Base-by-base conservation (phyloP, 2,329 filamentous ascomycete genomes). In the Ophioceras dolichostomum region DNA sequence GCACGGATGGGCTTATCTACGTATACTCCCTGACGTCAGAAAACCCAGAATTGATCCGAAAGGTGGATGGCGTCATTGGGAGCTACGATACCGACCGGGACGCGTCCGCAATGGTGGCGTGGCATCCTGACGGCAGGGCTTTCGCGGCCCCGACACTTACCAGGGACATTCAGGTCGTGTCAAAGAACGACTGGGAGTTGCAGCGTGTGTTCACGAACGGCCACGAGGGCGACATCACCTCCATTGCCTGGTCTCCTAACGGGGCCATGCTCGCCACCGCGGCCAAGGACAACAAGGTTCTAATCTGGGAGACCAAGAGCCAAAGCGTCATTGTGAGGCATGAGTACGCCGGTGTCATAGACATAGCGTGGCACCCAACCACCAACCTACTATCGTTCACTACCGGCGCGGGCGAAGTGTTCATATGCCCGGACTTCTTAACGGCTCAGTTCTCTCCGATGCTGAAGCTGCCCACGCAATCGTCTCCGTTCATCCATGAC, bases 81-180 rank as follows among this genome's bases (percentile, higher is more conserved):
- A 72, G 73, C 14, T 58, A 89, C 3, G 88, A 95, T 40, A 71
- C 76, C 1, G 85, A 91, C 32, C 72, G 79, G 2, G 83, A 93
- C 43, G 70, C 75, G 5, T 87, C 79, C 45, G 80, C 85, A 4
- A 73, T 72, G 50, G 77, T 81, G 5, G 73, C 77, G 1, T 98
- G 91, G 91, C 91, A 96, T 60, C 93, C 93, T 0, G 89, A 96
- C 54, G 89, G 91, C 16, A 76, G 85, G 46, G 85, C 88, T 3
- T 94, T 98, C 58, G 88, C 85, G 2, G 79, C 83, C 16, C 78
- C 86, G 1, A 94, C 88, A 16, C 73, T 82, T 0, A 86, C 82
- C 17, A 74, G 80, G 60, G 81, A 94, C 54, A 76, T 94, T 20
- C 82, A 93, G 50, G 74, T 95, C 28, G 73, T 95, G 39, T 94